Base-by-base conservation (phyloP, 2,329 filamentous ascomycete genomes). In the Thelonectria blattea region DNA sequence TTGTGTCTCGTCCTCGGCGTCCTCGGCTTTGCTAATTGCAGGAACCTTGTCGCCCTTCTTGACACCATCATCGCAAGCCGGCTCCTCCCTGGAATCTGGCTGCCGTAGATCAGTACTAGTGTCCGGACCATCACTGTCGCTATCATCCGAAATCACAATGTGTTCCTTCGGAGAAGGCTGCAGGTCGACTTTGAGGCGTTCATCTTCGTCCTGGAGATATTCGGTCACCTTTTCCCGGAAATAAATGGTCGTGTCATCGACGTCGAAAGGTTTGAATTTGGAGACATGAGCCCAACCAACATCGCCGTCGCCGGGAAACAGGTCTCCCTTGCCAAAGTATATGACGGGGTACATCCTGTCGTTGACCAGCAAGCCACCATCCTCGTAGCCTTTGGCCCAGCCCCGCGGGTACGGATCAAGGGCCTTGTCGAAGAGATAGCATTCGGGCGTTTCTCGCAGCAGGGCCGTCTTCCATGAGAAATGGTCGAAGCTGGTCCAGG, bases 331-430 rank as follows among this genome's bases (percentile, higher is more conserved):
- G 30, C 22, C 22, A 24, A 61, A 61, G 24, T 34, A 57, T 17
- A 61, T 42, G 41, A 57, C 53, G 3, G 58, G 53, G 12, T 43
- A 61, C 3, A 52, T 18, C n/a, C 58, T 37, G 5, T 22, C 2
- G 9, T 5, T 15, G 27, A 53, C 42, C 5, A 32, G 32, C 3
- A 18, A 12, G 11, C 58, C 48, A 9, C 58, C 58, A 22, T 58
- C 43, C 22, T 58, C 54, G 17, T 58, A 61, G 3, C 54, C 58
- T 17, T 37, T 14, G 32, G 53, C 49, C 58, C 58, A 61, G 45
- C 52, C 24, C 1, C 9, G 18, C 18, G 48, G 30, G 5, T 17
- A 14, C 4, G 24, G 12, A 15, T 52, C 41, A 1, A 47, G 15
- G 5, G 34, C 22, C 55, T 48, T 47, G 43, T 61, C 27, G 12